Percentiles rank a stretch among this genome's conserved stretches.
These are phyloP conservation scores for Diaporthe sp. DNA, from an alignment of 2,329 filamentous ascomycete species.

Conservation along the genomic window DNA sequence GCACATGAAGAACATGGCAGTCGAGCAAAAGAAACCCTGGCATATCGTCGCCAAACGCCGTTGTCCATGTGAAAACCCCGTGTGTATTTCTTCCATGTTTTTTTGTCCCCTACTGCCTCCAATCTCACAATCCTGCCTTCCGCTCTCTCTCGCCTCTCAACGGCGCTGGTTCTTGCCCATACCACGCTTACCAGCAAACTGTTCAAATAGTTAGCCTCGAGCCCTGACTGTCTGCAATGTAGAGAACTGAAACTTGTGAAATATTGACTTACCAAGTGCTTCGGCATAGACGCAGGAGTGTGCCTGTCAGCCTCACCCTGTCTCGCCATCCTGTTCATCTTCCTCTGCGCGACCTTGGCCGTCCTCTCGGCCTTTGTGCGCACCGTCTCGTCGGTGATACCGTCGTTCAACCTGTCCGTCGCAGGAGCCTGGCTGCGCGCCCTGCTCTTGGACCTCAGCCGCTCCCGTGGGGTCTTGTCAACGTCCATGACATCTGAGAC, in stretches of 20 bases:
- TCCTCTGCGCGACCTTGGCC: conserved; percentile 92
- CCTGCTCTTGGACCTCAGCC: conserved; percentile 81
- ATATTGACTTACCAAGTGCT: conserved; percentile 83
- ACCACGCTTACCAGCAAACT: conserved; percentile 92
- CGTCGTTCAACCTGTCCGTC: conserved; percentile 80
- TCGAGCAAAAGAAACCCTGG: conserved; percentile 27
- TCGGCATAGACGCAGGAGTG: conserved; percentile 82
- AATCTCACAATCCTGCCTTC: no score
- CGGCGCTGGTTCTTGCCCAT: conserved; percentile 89
- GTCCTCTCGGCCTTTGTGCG: conserved; percentile 87
- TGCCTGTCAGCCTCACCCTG: conserved; percentile 98
- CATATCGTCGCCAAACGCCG: conserved; percentile 38
- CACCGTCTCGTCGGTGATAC: conserved; percentile 76
- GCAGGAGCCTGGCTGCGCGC: conserved; percentile 70
- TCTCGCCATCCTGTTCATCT: conserved; percentile 98
- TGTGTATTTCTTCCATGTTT: conserved; percentile 5
- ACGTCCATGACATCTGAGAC: conserved; percentile 84
- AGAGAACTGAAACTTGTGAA: background rate
- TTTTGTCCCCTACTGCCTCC: background rate
- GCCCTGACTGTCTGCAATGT: no score
- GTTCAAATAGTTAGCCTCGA: conserved; percentile 50
- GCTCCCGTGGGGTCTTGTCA: conserved; percentile 68
- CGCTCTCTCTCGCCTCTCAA: conserved; percentile 54
- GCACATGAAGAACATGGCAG: conserved; percentile 16
- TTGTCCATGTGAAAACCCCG: conserved; percentile 29